Conservation (phyloP, 176 grass and related monocot genomes). For the Oropetium thomaeum region DNA sequence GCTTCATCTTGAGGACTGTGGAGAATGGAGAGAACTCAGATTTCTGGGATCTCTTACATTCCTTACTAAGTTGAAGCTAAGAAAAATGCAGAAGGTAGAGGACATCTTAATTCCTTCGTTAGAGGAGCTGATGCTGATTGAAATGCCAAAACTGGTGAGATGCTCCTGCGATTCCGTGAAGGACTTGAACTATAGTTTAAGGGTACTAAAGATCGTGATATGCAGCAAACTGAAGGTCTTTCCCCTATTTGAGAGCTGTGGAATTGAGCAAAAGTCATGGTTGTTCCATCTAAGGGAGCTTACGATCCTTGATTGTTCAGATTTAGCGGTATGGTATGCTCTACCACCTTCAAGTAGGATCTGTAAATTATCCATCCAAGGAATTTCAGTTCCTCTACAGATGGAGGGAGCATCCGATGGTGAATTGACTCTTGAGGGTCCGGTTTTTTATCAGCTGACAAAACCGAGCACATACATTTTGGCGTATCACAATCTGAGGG, state of each 20-base stretch:
- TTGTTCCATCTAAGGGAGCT: neutral
- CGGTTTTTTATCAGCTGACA: neutral
- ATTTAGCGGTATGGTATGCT: neutral
- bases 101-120: constrained; percentile 21
- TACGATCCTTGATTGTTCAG: neutral
- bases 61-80: constrained; percentile 16
- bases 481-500: constrained; percentile 13
- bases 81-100: neutral
- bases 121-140: constrained; percentile 12
- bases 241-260: neutral
- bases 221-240: neutral
- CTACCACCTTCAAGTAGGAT: neutral
- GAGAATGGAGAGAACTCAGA: neutral
- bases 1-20: constrained; percentile 29
- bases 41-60: constrained; percentile 1
- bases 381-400: neutral
- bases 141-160: constrained; percentile 7
- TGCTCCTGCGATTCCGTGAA: neutral
- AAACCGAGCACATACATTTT: neutral
- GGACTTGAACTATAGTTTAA: constrained; percentile 18
- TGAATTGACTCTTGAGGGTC: neutral
- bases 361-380: neutral
- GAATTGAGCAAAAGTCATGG: neutral
- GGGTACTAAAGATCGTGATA: neutral
- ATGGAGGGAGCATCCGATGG: neutral